A percentile compares a stretch with the other conserved stretches of the same genome.
Evolutionary conservation across 345 rosid genomes (phyloP).

Genomic region (Luvunga scandens): DNA sequence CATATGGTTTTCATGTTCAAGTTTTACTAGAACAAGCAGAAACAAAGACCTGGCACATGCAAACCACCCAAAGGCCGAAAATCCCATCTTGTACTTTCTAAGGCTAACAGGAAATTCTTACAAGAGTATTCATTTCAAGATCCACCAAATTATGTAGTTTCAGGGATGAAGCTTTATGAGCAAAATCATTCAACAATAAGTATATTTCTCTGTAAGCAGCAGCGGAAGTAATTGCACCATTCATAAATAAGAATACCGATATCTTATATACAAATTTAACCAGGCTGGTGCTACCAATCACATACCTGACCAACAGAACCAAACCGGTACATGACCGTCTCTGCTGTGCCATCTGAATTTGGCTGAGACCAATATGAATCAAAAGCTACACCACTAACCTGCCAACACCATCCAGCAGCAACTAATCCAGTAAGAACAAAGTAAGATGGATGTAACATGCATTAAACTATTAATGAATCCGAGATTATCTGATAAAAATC

Average conservation of each 20-base stretch:
- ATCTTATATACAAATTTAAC: not conserved
- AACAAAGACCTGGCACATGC: not conserved
- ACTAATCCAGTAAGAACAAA: conserved; percentile 17
- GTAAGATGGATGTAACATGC: conserved; percentile 17
- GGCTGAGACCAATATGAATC: conserved; percentile 95
- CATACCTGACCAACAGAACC: conserved; percentile 99
- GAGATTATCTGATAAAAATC: conserved; percentile 20
- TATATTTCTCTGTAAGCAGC: not conserved
- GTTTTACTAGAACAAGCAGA: not conserved
- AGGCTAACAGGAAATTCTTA: not conserved
- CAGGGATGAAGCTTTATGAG: not conserved
- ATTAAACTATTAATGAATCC: conserved; percentile 4
- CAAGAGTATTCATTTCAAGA: not conserved
- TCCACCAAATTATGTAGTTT: not conserved
- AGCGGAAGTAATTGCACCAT: not conserved
- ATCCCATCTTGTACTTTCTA: not conserved
- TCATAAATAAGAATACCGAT: not conserved
- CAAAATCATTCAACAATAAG: conserved; percentile 6
- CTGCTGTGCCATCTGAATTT: conserved; percentile 78
- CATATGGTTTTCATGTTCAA: not conserved
- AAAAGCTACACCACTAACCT: conserved; percentile 99
- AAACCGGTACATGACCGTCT: conserved; percentile 87
- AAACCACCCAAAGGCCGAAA: not conserved
- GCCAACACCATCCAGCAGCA: conserved; percentile 34
- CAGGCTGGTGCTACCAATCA: conserved; percentile 1